phyloP scores from a whole-genome alignment of 257 asterid species.

The Solanum virginianum region DNA sequence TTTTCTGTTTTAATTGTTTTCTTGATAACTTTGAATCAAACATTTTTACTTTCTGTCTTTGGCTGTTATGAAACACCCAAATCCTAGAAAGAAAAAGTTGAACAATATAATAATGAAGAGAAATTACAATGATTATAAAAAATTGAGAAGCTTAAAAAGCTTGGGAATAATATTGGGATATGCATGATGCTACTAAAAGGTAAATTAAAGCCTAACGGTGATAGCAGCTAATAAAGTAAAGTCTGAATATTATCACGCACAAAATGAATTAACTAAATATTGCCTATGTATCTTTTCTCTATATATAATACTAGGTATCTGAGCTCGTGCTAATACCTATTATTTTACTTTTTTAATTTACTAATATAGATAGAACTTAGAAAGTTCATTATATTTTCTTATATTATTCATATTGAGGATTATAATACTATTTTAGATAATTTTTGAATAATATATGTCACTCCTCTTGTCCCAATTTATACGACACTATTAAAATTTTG shows the following conservation, averaged over 20 bases:
- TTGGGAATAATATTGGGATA: background rate
- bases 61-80: conserved; percentile 64
- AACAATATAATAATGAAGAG: background rate
- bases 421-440: no score
- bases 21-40: conserved; percentile 7
- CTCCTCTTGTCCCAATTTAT: no score
- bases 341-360: no score
- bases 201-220: conserved; percentile 7
- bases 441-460: no score
- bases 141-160: conserved; percentile 16
- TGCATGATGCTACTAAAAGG: conserved; percentile 1
- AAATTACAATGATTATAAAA: no score
- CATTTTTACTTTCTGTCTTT: conserved; percentile 43
- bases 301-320: background rate
- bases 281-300: conserved; percentile 8
- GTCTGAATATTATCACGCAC: conserved; percentile 11
- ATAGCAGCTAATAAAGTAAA: background rate
- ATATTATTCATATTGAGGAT: no score
- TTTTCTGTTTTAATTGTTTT: background rate
- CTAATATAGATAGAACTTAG: no score
- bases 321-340: no score
- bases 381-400: no score
- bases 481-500: no score
- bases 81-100: conserved; percentile 28
- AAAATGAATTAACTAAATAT: background rate